Conservation (phyloP, 805 yeast species). For the Candida xyloterini region DNA sequence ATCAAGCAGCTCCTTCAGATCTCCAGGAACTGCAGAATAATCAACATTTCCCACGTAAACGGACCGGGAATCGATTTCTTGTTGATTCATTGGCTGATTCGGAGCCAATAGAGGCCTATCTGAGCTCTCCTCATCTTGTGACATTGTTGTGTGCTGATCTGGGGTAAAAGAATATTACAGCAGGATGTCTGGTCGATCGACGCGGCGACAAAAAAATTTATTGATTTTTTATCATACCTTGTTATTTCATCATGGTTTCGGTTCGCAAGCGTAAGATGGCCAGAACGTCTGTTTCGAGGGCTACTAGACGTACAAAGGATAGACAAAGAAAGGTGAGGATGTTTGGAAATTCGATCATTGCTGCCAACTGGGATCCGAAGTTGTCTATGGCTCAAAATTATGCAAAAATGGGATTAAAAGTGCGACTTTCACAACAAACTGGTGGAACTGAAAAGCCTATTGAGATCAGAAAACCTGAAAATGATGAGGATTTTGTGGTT, state of each 20-base stretch:
- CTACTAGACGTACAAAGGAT: slow-evolving; percentile 68
- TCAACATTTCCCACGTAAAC: slow-evolving; percentile 85
- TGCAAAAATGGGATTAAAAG: slow-evolving; percentile 70
- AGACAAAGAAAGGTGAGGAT: slow-evolving; percentile 65
- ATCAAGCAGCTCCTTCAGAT: slow-evolving; percentile 68
- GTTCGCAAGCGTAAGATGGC: slow-evolving; percentile 87
- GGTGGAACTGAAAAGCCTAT: slow-evolving; percentile 77
- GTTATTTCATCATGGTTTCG: slow-evolving; percentile 30
- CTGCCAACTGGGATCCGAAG: slow-evolving; percentile 84
- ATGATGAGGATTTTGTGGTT: slow-evolving; percentile 26
- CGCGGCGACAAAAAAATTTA: slow-evolving; percentile 13
- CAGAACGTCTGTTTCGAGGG: slow-evolving; percentile 65
- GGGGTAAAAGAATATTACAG: slow-evolving; percentile 4
- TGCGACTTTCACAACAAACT: slow-evolving; percentile 61
- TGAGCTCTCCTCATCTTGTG: neutral
- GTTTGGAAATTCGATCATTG: slow-evolving; percentile 75
- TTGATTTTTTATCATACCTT: neutral
- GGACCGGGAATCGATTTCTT: slow-evolving; percentile 71
- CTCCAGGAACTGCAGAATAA: slow-evolving; percentile 70
- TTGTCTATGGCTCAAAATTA: slow-evolving; percentile 85
- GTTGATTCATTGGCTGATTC: slow-evolving; percentile 33
- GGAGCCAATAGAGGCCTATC: slow-evolving; percentile 24
- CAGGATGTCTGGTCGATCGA: slow-evolving; percentile 4
- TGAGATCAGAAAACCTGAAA: slow-evolving; percentile 36
- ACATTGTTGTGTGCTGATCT: slow-evolving; percentile 3